Evolutionary conservation across 2,329 filamentous ascomycete species (phyloP).

Genomic region (Ceratocystis smalleyi): DNA sequence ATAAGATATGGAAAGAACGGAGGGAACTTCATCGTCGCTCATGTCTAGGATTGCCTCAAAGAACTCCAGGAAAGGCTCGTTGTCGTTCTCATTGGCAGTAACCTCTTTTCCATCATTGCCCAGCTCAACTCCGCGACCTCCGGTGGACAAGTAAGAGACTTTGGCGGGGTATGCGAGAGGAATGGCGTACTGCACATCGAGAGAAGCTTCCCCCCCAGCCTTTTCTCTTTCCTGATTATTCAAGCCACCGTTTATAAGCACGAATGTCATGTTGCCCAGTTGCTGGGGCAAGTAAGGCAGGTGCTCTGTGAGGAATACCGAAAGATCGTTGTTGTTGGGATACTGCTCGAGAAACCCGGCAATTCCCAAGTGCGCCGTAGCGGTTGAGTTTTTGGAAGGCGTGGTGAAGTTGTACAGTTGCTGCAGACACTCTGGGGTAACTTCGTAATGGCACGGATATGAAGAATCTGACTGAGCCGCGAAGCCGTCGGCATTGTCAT

Average conservation of each 20-base stretch:
- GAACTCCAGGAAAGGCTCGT: conserved; percentile 43
- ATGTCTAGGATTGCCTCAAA: conserved; percentile 34
- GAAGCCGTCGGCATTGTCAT: conserved; percentile 17
- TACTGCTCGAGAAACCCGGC: conserved; percentile 37
- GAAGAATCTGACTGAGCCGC: conserved; percentile 4
- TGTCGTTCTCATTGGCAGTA: conserved; percentile 24
- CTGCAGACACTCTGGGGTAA: conserved; percentile 29
- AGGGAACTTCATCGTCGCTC: conserved; percentile 33
- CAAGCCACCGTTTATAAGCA: conserved; percentile 30
- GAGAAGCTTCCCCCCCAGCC: conserved; percentile 31
- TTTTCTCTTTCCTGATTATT: conserved; percentile 27
- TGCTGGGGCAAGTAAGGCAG: conserved; percentile 25
- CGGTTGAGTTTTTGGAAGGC: conserved; percentile 17
- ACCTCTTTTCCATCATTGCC: conserved; percentile 26
- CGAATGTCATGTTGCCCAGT: conserved; percentile 28
- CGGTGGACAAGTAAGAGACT: conserved; percentile 31
- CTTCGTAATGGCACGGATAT: conserved; percentile 23
- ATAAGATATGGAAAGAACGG: conserved; percentile 43
- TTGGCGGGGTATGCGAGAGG: conserved; percentile 31
- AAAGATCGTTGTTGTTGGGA: conserved; percentile 30
- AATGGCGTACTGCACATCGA: conserved; percentile 36
- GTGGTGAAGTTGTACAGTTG: conserved; percentile 33
- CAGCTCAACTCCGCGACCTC: conserved; percentile 30
- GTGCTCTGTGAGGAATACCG: conserved; percentile 26
- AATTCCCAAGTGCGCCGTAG: conserved; percentile 27